Evolutionary conservation across 192 early-diverging fungal genomes (phyloP), one percentile per base, ranked within the genome.

Genomic region (Coemansia umbellata): DNA sequence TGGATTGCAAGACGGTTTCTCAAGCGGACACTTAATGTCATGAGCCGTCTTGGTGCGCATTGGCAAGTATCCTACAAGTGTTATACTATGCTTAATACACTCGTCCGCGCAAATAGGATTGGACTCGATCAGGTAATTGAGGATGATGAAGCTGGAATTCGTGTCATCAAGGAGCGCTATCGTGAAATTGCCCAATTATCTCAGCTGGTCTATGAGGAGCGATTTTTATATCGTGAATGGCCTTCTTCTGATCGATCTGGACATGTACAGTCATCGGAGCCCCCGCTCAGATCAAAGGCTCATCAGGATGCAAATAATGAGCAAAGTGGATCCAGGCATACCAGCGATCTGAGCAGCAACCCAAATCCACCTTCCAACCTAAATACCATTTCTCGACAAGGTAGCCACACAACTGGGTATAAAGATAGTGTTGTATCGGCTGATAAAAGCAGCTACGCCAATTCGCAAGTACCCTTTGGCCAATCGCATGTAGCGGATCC

Each of bases 61-160:
- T 75, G 72, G 72, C 65, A 68, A 31, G 72, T 75, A 13, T 75
- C 72, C 5, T 75, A 67, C 48, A 75, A 75, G 51, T 75, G 72
- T 61, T 67, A 75, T 55, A 75, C 60, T 10, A 75, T 75, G 72
- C 60, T 75, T 14, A 75, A 55, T 33, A 59, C 65, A 17, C 65
- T 75, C 8, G 65, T 75, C 35, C 60, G 72, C 3, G 52, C 72
- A 30, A 75, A 75, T 53, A 42, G 57, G 9, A 75, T 75, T 19
- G 72, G 49, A 3, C 53, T 75, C 19, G 72, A 75, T 17, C 55
- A 59, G 23, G 59, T 64, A 5, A 32, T 53, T 19, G 72, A 64
- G 5, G 65, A 68, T 19, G 45, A 44, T 14, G 55, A 64, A 23
- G 27, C 57, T 0, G 49, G 65, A 0, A 48, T 55, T 13, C 60